Evolutionary conservation across 2,329 filamentous ascomycete genomes (phyloP), one percentile per base, ranked within the genome.

Genomic region (Aulographum hederae): DNA sequence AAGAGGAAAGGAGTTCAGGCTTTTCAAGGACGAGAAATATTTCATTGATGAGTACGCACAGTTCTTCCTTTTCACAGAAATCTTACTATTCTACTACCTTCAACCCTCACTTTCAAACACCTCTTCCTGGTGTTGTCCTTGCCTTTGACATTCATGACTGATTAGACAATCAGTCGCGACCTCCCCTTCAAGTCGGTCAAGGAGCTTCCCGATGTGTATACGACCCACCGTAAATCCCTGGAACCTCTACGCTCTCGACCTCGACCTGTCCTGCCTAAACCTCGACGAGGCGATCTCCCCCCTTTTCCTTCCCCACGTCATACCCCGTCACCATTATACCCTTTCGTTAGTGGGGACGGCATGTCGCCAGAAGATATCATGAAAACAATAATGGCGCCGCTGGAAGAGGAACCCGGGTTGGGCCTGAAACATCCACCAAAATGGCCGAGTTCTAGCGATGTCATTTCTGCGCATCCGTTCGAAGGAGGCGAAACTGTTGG

Each of bases 1-100:
- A 10, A 52, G 61, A 3, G 60, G 57, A 1, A 57, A 72, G 3
- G 60, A 69, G 2, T 79, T 81, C 47, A 67, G 67, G 46, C 36
- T 72, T 1, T 84, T 73, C 69, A 50, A 53, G 1, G 78, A 86
- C 42, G 78, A 84, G 50, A 86, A 85, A 47, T 85, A 79, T 41
- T 73, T 73, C 37, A 61, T 85, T 31, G 74, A 85, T 43, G 77
- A 85, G 79, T 85, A 57, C 53, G 76, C 66, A 16, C 11, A 13
- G 36, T 37, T 15, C 30, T 18, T 31, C 16, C 21, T 10, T 25
- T 25, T 10, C 21, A 25, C 21, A 25, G 21, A 13, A 13, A 13
- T 25, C 21, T n/a, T n/a, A n/a, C n/a, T n/a, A n/a, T n/a, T n/a
- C n/a, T n/a, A n/a, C n/a, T n/a, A n/a, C n/a, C n/a, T n/a, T n/a